Base-by-base conservation (phyloP, 2,329 filamentous ascomycete species). In the Botrytis paeoniae region DNA sequence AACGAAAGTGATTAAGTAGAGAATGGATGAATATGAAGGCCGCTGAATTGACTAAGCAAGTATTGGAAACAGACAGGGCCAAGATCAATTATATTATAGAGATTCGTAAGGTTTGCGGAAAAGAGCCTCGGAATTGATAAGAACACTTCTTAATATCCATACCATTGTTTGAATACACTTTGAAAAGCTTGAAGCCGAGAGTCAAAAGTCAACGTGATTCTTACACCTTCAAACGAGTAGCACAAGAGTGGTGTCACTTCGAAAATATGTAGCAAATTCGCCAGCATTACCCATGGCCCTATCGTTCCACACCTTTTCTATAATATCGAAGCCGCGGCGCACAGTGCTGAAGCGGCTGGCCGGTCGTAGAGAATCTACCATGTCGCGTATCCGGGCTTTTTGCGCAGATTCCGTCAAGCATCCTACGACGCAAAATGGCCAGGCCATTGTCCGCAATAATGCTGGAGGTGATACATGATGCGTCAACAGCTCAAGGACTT, bases 311-410 rank as follows among this genome's bases (percentile, higher is more conserved):
- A 76, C 74, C 69, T 74, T 75, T 41, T 78, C 76, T 74, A 78
- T 78, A 39, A 79, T 79, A 69, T 77, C 76, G 59, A 77, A 74
- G 71, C 75, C 75, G 43, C 76, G 76, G 16, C 71, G 75, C 51
- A 73, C 71, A 22, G 77, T 76, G 54, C 75, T 75, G 41, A 84
- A 85, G 78, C 85, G 63, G 22, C 73, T 73, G 45, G 73, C 72
- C 9, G 77, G 75, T 61, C 73, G 70, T 61, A 78, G 71, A 18
- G 59, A 72, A 48, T 75, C 71, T 8, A 75, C 73, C 73, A 78
- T 74, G 43, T 29, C 75, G 18, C 75, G 77, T 2, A 78, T 73
- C 57, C 70, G 68, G 54, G 54, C 39, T 75, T 78, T 75, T 60
- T 77, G 69, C 29, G 61, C 61, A 14, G 71, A 73, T 66, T 75